Base-by-base conservation (phyloP, 495 filamentous ascomycete genomes). In the Xylona heveae region DNA sequence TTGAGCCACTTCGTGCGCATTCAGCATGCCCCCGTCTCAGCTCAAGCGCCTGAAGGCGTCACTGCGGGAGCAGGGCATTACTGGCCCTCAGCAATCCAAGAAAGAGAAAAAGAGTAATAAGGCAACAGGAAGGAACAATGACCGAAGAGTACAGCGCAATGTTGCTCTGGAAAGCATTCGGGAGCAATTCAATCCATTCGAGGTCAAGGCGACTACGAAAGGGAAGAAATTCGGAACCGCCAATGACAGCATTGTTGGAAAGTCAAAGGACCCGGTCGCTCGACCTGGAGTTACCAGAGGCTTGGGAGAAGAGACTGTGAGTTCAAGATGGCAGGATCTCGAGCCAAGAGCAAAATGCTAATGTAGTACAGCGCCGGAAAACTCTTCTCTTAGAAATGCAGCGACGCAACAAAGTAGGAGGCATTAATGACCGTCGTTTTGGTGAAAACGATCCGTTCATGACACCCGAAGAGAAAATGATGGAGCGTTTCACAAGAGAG, bases 151-250 rank as follows among this genome's bases (percentile, higher is more conserved):
- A n/a, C 66, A 79, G 51, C 65, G 74, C 34, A 66, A 71, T 42
- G 67, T 66, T 26, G 78, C 77, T 9, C 58, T 97, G 32, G 64
- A 78, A 43, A 65, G 64, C 30, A 93, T 95, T 46, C 75, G 88
- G 40, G 83, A 94, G 37, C 68, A 80, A 41, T 94, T 94, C 68
- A 95, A 94, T 53, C 88, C 88, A 2, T 97, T 95, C 50, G 88
- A 97, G 50, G 65, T 90, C 49, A 82, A 88, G 51, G 63, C 65
- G 7, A 64, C 69, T 16, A 54, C 66, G 0, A 57, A 66, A 19
- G 68, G 68, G 1, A 37, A 28, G 22, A 93, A 92, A 45, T 84
- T 85, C 41, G 71, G 81, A 24, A 66, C 68, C 2, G 81, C 66
- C 10, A 76, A 64, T 36, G 58, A 54, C 12, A 57, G 64, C 5